Conservation (phyloP, 169 alveolate genomes). For the Plasmodium billcollinsi region DNA sequence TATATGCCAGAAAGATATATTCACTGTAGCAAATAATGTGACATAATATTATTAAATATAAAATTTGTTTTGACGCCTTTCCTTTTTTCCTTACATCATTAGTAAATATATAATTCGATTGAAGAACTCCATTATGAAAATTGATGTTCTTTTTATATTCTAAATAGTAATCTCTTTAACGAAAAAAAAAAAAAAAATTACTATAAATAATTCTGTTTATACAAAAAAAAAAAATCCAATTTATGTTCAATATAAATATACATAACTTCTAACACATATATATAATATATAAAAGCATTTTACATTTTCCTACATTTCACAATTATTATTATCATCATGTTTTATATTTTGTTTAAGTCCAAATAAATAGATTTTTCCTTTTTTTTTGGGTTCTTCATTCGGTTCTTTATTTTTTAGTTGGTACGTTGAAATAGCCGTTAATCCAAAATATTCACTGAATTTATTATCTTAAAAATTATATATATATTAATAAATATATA, state of each 20-base stretch:
- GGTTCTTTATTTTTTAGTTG: conserved; percentile 27
- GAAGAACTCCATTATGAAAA: conserved; percentile 55
- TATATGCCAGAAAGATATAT: too few species aligned
- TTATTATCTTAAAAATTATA: conserved; percentile 12
- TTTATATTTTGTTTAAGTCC: conserved; percentile 26
- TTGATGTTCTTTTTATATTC: conserved; percentile 50
- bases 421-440: conserved; percentile 74
- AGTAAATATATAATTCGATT: conserved; percentile 51
- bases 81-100: conserved; percentile 29
- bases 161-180: conserved; percentile 24
- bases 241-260: too few species aligned
- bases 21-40: too few species aligned
- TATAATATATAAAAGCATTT: too few species aligned
- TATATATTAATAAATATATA: neutral
- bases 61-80: too few species aligned
- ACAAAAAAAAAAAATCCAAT: too few species aligned
- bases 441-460: conserved; percentile 48
- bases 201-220: neutral
- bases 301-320: conserved; percentile 11
- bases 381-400: conserved; percentile 46
- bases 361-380: conserved; percentile 48
- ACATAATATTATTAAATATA: too few species aligned
- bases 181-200: neutral
- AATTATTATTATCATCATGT: conserved; percentile 1
- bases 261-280: too few species aligned